Evolutionary conservation across 257 asterid genomes (phyloP), one percentile per base, ranked within the genome.

Genomic region (Capsicum baccatum): DNA sequence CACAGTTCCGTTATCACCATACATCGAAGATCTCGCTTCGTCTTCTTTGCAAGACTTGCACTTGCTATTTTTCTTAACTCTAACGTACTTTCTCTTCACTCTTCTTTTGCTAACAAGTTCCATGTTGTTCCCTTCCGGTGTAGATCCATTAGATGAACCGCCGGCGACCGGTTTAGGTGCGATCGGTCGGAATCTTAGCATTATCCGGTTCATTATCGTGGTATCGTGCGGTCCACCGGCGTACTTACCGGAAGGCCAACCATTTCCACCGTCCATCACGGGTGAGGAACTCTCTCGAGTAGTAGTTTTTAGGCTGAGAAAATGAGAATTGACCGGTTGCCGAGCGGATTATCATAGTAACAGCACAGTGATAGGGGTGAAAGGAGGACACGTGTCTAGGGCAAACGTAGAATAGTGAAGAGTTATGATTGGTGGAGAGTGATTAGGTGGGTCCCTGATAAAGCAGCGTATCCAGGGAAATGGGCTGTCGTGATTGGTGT

Each of bases 401-500:
- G 82, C 66, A 54, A 78, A 54, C 62, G 33, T 54, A 14, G 64
- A 52, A 26, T 14, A 76, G 81, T 54, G 48, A 76, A 76, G 14
- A 50, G 5, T 1, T 1, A 7, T 76, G 63, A 76, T 52, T 76
- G 81, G 82, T 33, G 52, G 74, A 84, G 0, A 83, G 48, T 69
- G 91, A 91, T 91, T 85, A 85, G 79, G 87, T 60, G 90, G 97
- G 95, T 6, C 89, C 95, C 79, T 78, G 66, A 16, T 82, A 89
- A 91, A 89, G 90, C 50, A 82, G 86, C 91, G 88, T 83, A 91
- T 90, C 93, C 83, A 55, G 50, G 68, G 80, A 83, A 90, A 78
- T 54, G 26, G 82, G 6, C 79, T 12, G 47, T 69, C 85, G 63
- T 74, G 21, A 91, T 92, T 91, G 93, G 94, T 14, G 55, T 2